Evolutionary conservation across 2,329 filamentous ascomycete species (phyloP), one percentile per base, ranked within the genome.

Genomic region (Aspergillus thermomutatus): DNA sequence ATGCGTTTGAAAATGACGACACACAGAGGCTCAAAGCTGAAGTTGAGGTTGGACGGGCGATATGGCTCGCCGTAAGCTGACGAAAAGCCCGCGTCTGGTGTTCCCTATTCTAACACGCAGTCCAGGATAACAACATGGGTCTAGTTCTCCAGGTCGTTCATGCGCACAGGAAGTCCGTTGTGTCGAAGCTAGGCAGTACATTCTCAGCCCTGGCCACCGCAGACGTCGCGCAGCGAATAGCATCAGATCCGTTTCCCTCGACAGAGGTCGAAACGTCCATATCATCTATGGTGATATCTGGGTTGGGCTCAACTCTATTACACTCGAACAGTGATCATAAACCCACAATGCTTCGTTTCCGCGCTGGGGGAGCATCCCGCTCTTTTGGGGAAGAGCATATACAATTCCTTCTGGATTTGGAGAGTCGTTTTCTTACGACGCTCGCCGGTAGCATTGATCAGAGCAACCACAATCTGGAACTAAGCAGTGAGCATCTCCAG

Each of bases 101-200:
- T 48, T 19, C 34, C 21, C 19, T 50, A 43, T 55, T 64, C 26
- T 60, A 37, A 19, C 17, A 56, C 57, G 19, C 43, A 14, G 4
- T 63, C 54, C 56, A 83, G 63, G 92, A 97, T 65, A 84, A 84
- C 49, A 97, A 95, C 66, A 72, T 77, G 3, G 84, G 87, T 3
- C 82, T 97, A 14, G 80, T 96, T 11, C 76, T 79, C 4, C 85
- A 91, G 69, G 87, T 93, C 10, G 72, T 88, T 41, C 77, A 82
- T 21, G 86, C 89, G 9, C 90, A 92, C 69, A 86, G 89, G 64
- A 86, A 87, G 65, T 91, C 88, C 77, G 87, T 89, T 58, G 84
- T 97, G 56, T 79, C 88, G 34, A 86, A 86, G 57, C 80, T 97
- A 26, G 86, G 87, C 47, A 82, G 84, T 52, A 86, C 90, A 3